Evolutionary conservation across 2,329 filamentous ascomycete species (phyloP).

Genomic region (Ascochyta koolunga): DNA sequence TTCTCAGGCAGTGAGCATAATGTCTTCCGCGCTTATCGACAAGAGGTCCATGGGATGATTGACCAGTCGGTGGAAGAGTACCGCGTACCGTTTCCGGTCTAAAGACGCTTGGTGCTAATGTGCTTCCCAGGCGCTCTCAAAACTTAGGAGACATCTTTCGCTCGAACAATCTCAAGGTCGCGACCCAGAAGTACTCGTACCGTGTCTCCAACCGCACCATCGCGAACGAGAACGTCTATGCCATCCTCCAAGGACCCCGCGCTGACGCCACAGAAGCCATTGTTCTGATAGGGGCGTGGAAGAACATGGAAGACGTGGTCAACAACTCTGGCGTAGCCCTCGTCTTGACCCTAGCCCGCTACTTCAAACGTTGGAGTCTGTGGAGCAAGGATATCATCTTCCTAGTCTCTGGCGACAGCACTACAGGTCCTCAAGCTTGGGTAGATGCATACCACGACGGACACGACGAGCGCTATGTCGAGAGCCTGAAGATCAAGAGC

Average conservation of each 20-base stretch:
- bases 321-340: constrained; percentile 90
- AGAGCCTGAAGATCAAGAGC: constrained; percentile 84
- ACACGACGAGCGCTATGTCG: constrained; percentile 73
- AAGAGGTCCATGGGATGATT: constrained; percentile 74
- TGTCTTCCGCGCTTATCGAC: constrained; percentile 86
- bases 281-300: constrained; percentile 88
- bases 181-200: constrained; percentile 87
- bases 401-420: constrained; percentile 85
- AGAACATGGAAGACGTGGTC: constrained; percentile 75
- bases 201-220: constrained; percentile 75
- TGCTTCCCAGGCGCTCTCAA: constrained; percentile 62
- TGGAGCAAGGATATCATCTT: constrained; percentile 99
- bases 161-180: constrained; percentile 83
- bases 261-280: constrained; percentile 98
- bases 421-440: constrained; percentile 92
- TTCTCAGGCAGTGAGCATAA: constrained; percentile 97
- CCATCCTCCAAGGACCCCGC: constrained; percentile 87
- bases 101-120: too few relatives aligned
- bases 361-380: constrained; percentile 96
- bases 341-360: constrained; percentile 83
- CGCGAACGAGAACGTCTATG: constrained; percentile 88
- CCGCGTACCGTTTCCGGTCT: constrained; percentile 5
- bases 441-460: constrained; percentile 96
- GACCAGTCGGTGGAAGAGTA: constrained; percentile 49
- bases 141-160: constrained; percentile 77